These are phyloP conservation scores for Metarhizium anisopliae DNA, from an alignment of 2,329 filamentous ascomycete species.

Conservation along the genomic window DNA sequence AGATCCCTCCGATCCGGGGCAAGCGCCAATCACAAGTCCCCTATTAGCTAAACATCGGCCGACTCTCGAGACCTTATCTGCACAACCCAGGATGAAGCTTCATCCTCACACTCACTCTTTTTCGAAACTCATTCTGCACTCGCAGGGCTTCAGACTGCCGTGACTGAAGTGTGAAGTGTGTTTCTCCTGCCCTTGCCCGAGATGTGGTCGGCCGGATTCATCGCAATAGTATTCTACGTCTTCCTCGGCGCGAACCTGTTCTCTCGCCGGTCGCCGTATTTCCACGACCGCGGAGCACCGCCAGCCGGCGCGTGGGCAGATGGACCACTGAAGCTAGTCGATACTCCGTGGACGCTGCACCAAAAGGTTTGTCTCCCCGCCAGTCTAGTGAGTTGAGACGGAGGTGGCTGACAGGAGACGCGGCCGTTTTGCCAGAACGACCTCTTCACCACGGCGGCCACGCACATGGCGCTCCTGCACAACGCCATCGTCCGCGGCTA, in stretches of 20 bases:
- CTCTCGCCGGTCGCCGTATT: constrained; percentile 25
- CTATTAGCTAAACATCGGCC: not conserved
- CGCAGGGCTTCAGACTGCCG: no score
- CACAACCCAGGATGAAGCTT: no score
- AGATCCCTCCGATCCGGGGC: not conserved
- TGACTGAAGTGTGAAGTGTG: no score
- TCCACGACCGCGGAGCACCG: constrained; percentile 18
- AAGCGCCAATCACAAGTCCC: constrained; percentile 1
- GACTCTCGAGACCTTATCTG: no score
- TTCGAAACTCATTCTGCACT: no score
- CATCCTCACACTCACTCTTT: no score
- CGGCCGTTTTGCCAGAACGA: constrained; percentile 32
- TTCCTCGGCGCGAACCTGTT: constrained; percentile 21
- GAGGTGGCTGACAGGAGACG: not conserved
- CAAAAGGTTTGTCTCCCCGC: constrained; percentile 15
- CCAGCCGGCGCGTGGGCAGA: constrained; percentile 40
- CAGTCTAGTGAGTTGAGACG: no score
- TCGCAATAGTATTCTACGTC: not conserved
- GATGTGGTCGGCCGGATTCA: constrained; percentile 4
- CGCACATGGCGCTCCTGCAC: constrained; percentile 53
- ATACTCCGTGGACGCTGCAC: constrained; percentile 44
- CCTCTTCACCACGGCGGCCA: constrained; percentile 49
- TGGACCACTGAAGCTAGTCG: constrained; percentile 42
- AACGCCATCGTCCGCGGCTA: constrained; percentile 55
- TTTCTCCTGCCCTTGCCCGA: not conserved